Evolutionary conservation across 805 yeast species (phyloP).

Genomic region (Phaffomyces thermotolerans): DNA sequence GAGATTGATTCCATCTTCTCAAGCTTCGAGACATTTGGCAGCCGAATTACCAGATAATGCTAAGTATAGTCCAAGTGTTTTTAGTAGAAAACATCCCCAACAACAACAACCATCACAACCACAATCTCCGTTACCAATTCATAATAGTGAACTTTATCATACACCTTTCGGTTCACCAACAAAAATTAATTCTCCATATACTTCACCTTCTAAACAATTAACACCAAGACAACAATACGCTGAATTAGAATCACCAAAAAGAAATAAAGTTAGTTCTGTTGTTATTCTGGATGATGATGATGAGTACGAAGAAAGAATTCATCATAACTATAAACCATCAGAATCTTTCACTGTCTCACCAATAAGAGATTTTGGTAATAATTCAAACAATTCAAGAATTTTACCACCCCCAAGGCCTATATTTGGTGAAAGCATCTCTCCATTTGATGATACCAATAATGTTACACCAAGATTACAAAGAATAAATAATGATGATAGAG

Average conservation of each 20-base stretch:
- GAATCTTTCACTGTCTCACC: slow-evolving; percentile 28
- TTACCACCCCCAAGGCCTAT: slow-evolving; percentile 61
- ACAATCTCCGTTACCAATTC: slow-evolving; percentile 3
- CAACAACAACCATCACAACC: slow-evolving; percentile 6
- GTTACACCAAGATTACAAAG: slow-evolving; percentile 11
- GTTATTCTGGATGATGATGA: slow-evolving; percentile 38
- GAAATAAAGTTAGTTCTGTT: slow-evolving; percentile 44
- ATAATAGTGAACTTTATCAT: slow-evolving; percentile 13
- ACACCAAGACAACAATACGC: slow-evolving; percentile 66
- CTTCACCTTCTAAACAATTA: slow-evolving; percentile 30
- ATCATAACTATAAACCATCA: slow-evolving; percentile 4
- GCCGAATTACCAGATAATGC: slow-evolving; percentile 1
- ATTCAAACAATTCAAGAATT: slow-evolving; percentile 30
- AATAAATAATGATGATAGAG: slow-evolving; percentile 20
- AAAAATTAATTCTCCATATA: slow-evolving; percentile 18
- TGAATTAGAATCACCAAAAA: slow-evolving; percentile 62
- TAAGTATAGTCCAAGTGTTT: slow-evolving; percentile 29
- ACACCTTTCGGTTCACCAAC: slow-evolving; percentile 30
- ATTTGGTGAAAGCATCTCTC: slow-evolving; percentile 40
- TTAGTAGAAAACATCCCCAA: slow-evolving; percentile 23
- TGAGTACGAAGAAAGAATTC: neutral
- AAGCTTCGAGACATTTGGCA: slow-evolving; percentile 6
- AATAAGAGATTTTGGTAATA: slow-evolving; percentile 16
- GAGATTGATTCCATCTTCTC: slow-evolving; percentile 7
- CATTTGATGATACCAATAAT: neutral